Percentiles rank a stretch among this genome's conserved stretches.
phyloP scores from a whole-genome alignment of 2,329 filamentous ascomycete genomes.

The Ambrosiella beaveri region DNA sequence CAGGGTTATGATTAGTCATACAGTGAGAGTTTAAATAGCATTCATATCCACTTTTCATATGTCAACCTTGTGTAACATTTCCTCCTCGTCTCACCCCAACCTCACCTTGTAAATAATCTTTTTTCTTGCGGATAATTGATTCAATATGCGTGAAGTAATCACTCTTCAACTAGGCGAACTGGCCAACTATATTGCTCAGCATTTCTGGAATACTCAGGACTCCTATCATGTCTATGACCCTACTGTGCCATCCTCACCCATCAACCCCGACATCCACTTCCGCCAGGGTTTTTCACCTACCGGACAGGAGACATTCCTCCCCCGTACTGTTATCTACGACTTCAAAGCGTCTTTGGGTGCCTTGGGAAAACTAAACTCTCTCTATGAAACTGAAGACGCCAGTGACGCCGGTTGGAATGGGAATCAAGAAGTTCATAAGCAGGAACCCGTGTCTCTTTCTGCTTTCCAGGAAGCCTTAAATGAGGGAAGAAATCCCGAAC shows the following conservation, averaged over 20 bases:
- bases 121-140: not conserved
- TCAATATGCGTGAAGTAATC: slow-evolving; percentile 47
- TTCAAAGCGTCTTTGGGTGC: slow-evolving; percentile 87
- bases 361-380: slow-evolving; percentile 67
- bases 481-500: slow-evolving; percentile 43
- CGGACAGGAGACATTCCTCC: slow-evolving; percentile 80
- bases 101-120: too few species aligned
- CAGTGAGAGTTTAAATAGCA: not conserved
- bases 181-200: slow-evolving; percentile 83
- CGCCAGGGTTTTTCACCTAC: slow-evolving; percentile 65
- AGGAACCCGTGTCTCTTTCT: slow-evolving; percentile 45
- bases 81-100: too few species aligned
- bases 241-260: slow-evolving; percentile 17
- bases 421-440: slow-evolving; percentile 18
- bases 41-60: not conserved
- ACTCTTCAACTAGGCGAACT: slow-evolving; percentile 85
- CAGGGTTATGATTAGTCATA: not conserved
- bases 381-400: slow-evolving; percentile 35
- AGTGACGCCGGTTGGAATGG: not conserved
- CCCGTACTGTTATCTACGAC: slow-evolving; percentile 83
- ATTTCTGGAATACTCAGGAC: slow-evolving; percentile 98
- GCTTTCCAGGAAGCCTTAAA: slow-evolving; percentile 70
- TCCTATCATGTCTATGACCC: slow-evolving; percentile 85
- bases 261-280: slow-evolving; percentile 58
- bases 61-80: too few species aligned